A percentile compares a stretch with the other conserved stretches of the same genome.
Evolutionary conservation across 75 land plant genomes (phyloP).

Genomic region (Pinus tabuliformis): DNA sequence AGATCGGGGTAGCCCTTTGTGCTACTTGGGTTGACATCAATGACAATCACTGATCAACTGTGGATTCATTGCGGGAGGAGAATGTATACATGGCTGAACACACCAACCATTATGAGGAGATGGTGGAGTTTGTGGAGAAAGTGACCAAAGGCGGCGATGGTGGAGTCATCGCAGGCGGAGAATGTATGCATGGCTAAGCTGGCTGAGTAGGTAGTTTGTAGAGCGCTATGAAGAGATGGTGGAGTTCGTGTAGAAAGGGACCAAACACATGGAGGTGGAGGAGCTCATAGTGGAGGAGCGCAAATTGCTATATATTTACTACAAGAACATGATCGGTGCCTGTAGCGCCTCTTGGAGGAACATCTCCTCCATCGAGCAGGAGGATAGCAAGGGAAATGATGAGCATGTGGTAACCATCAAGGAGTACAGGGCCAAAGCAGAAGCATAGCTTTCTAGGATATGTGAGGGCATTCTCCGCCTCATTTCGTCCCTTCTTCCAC

Average conservation of each 20-base stretch:
- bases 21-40: no score
- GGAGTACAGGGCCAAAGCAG: slow-evolving; percentile 75
- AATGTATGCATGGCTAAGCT: slow-evolving; percentile 52
- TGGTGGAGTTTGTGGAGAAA: no score
- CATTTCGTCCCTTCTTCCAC: slow-evolving; percentile 73
- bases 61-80: no score
- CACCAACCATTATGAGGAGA: no score
- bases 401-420: slow-evolving; percentile 73
- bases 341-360: slow-evolving; percentile 81
- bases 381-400: slow-evolving; percentile 87
- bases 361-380: slow-evolving; percentile 84
- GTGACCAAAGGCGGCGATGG: neutral
- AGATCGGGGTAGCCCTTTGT: no score
- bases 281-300: slow-evolving; percentile 82
- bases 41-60: no score
- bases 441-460: slow-evolving; percentile 77
- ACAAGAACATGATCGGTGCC: slow-evolving; percentile 76
- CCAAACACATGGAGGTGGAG: slow-evolving; percentile 65
- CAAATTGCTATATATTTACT: slow-evolving; percentile 65
- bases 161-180: slow-evolving; percentile 36
- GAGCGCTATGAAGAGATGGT: slow-evolving; percentile 58
- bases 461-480: slow-evolving; percentile 75
- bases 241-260: slow-evolving; percentile 68
- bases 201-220: slow-evolving; percentile 36
- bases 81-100: no score